Conservation (phyloP, 2,329 filamentous ascomycete species). For the Endoconidiophora laricicola region DNA sequence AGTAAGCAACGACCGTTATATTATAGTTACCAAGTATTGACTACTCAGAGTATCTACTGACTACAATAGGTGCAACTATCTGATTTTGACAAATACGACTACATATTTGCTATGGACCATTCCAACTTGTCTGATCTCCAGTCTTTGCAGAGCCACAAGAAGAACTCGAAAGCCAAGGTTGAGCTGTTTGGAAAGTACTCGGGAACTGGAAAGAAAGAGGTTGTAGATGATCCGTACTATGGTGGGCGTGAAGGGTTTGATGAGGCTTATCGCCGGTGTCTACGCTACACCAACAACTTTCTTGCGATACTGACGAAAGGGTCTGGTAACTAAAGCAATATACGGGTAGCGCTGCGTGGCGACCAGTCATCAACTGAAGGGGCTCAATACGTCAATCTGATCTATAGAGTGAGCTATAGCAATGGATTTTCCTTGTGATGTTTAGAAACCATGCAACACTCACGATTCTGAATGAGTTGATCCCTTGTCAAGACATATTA, state of each 20-base stretch:
- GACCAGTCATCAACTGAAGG: too few species aligned
- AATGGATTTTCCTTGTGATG: too few species aligned
- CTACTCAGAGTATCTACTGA: neutral
- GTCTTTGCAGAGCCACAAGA: constrained; percentile 39
- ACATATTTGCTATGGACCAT: constrained; percentile 87
- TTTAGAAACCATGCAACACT: too few species aligned
- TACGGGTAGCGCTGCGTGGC: too few species aligned
- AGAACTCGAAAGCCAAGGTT: constrained; percentile 45
- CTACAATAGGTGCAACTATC: constrained; percentile 15
- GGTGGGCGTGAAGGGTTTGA: constrained; percentile 69
- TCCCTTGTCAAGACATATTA: too few species aligned
- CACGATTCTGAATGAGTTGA: too few species aligned
- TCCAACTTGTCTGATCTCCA: constrained; percentile 60
- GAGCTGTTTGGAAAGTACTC: constrained; percentile 76
- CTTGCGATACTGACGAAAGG: constrained; percentile 34
- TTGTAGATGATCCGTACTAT: constrained; percentile 84
- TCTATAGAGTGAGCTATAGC: too few species aligned
- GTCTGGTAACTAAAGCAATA: too few species aligned
- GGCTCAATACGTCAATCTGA: too few species aligned
- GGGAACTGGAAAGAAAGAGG: constrained; percentile 48
- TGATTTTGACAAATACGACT: constrained; percentile 79
- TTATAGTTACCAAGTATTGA: neutral
- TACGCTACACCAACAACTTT: constrained; percentile 62
- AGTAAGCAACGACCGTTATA: constrained; percentile 27
- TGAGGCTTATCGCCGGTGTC: constrained; percentile 70